Evolutionary conservation across 176 grass and related monocot genomes (phyloP).

Genomic region (Raddia guianensis): DNA sequence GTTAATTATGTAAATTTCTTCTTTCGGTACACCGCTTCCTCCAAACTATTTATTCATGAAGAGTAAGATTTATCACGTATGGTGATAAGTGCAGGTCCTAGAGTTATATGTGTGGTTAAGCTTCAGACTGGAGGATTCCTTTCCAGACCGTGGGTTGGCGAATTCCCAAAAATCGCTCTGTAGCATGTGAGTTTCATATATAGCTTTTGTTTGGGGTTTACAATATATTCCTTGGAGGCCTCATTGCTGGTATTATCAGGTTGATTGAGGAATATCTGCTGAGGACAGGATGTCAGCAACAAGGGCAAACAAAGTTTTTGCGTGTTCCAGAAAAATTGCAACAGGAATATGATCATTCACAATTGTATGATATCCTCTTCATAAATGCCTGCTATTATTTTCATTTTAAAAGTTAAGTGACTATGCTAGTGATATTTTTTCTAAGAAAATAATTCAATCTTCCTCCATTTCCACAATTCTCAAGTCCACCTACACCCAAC

Average conservation of each 20-base stretch:
- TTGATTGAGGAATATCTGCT: constrained; percentile 94
- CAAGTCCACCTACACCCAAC: background rate
- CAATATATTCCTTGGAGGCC: constrained; percentile 28
- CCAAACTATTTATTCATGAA: background rate
- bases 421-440: background rate
- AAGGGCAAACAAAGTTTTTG: constrained; percentile 43
- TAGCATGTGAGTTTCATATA: constrained; percentile 69
- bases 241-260: constrained; percentile 45
- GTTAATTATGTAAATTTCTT: background rate
- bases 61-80: constrained; percentile 14
- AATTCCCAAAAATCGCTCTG: constrained; percentile 88
- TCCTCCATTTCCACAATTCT: background rate
- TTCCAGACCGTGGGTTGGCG: constrained; percentile 87
- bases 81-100: constrained; percentile 61
- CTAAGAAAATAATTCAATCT: constrained; percentile 22
- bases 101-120: constrained; percentile 99
- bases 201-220: background rate
- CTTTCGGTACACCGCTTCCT: background rate
- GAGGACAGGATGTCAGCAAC: constrained; percentile 60
- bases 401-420: constrained; percentile 15
- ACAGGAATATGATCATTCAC: constrained; percentile 48
- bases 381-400: constrained; percentile 26
- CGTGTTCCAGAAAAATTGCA: constrained; percentile 44
- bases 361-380: constrained; percentile 48
- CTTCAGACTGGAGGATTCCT: constrained; percentile 87